Evolutionary conservation across 805 yeast species (phyloP), one percentile per base, ranked within the genome.

Genomic region (Nakazawaea holstii): DNA sequence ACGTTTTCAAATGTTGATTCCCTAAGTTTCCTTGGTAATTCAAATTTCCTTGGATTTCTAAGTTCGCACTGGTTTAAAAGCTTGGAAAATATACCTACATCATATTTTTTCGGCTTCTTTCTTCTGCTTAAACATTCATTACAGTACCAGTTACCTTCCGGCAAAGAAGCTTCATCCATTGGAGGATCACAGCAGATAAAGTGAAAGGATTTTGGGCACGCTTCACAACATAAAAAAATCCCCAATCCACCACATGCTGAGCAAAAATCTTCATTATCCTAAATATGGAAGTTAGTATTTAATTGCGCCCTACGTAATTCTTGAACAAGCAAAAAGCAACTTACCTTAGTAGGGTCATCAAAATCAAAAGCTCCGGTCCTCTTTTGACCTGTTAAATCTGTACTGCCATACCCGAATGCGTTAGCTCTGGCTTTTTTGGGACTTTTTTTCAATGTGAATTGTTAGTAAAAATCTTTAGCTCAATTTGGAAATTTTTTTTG

Each of bases 161-260:
- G 98, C 7, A 88, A 66, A 35, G 74, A 60, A 43, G 76, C 73
- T 37, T 84, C 89, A 55, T 84, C 88, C 31, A 84, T 66, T 0
- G 99, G 98, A 2, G 98, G 98, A 57, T 87, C 85, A 51, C 92
- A 77, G 62, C 99, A 92, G 5, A 87, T 73, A 59, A 94, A 89
- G 61, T 92, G 99, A 65, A 92, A 94, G 1, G 96, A 87, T 56
- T 75, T 76, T 0, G 97, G 97, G 64, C 99, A 92, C 1, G 87
- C 74, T 56, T 92, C 99, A 66, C 99, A 92, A 65, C 98, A 94
- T 24, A 92, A 70, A 56, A 92, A 90, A 27, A 87, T 74, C 10
- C 99, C 99, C 0, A 90, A 72, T 27, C 89, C 87, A 1, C 95
- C 91, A 67, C 99, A 92, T 0, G 94, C 74, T n/a, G 87, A 72